Conservation (phyloP, 1,284 basidiomycete species). For the Ustilago cynodontis region DNA sequence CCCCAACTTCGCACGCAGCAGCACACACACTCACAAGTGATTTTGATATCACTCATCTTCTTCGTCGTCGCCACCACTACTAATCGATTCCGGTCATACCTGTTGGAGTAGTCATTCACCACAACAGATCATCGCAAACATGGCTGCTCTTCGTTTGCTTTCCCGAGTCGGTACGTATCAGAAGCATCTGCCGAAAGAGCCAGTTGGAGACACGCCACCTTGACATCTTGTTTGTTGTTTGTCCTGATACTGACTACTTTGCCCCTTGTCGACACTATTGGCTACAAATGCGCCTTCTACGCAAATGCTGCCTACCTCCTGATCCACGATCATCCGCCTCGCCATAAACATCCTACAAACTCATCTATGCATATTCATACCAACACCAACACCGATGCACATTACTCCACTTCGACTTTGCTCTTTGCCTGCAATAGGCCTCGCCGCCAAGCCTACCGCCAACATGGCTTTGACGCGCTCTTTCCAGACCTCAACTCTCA, state of each 20-base stretch:
- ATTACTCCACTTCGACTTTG: constrained; percentile 2
- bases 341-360: not conserved
- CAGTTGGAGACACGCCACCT: not conserved
- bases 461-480: constrained; percentile 45
- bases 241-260: constrained; percentile 1
- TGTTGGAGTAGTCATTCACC: not conserved
- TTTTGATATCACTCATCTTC: not conserved
- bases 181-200: not conserved
- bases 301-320: not conserved
- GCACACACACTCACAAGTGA: not conserved
- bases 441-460: constrained; percentile 33
- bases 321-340: not conserved
- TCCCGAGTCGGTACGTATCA: constrained; percentile 47
- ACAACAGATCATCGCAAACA: constrained; percentile 20
- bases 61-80: constrained; percentile 25
- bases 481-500: constrained; percentile 48
- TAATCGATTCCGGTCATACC: not conserved
- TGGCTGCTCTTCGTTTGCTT: constrained; percentile 50
- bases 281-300: not conserved
- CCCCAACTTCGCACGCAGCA: not conserved
- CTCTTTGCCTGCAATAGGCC: constrained; percentile 24
- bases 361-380: not conserved
- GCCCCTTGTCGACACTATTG: not conserved
- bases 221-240: not conserved
- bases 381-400: not conserved